A percentile compares a stretch with the other conserved stretches of the same genome.
These are phyloP conservation scores for Penicillium roqueforti DNA, from an alignment of 495 filamentous ascomycete species.

Conservation along the genomic window DNA sequence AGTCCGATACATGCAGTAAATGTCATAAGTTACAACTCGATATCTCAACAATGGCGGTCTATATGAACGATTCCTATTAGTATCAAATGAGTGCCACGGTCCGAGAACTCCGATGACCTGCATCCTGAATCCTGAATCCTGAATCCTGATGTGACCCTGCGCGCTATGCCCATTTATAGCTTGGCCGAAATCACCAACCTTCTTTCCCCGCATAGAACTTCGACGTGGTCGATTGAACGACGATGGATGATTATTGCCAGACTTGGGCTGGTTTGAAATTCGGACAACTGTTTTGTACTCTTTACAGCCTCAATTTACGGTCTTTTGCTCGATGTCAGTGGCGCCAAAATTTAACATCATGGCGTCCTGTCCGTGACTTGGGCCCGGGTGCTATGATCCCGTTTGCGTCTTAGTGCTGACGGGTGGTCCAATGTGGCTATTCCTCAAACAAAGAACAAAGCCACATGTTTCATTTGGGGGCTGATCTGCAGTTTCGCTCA, in stretches of 20 bases:
- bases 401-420: constrained; percentile 5
- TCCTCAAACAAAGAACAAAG: not conserved
- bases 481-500: not conserved
- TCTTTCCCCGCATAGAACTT: not conserved
- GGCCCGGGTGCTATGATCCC: not conserved
- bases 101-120: too few relatives aligned
- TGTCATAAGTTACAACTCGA: too few relatives aligned
- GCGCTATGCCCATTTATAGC: too few relatives aligned
- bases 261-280: not conserved
- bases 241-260: not conserved
- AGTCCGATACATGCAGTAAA: too few relatives aligned
- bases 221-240: not conserved
- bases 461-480: not conserved
- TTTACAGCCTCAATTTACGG: not conserved
- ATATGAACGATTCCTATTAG: too few relatives aligned
- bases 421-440: not conserved
- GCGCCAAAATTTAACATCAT: not conserved
- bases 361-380: not conserved
- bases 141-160: too few relatives aligned
- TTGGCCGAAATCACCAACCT: not conserved
- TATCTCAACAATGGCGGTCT: too few relatives aligned
- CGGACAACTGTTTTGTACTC: not conserved
- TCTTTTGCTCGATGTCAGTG: not conserved
- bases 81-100: too few relatives aligned
- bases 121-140: too few relatives aligned